These are phyloP conservation scores for Sporopachydermia quercuum DNA, from an alignment of 805 yeast species.

Conservation along the genomic window DNA sequence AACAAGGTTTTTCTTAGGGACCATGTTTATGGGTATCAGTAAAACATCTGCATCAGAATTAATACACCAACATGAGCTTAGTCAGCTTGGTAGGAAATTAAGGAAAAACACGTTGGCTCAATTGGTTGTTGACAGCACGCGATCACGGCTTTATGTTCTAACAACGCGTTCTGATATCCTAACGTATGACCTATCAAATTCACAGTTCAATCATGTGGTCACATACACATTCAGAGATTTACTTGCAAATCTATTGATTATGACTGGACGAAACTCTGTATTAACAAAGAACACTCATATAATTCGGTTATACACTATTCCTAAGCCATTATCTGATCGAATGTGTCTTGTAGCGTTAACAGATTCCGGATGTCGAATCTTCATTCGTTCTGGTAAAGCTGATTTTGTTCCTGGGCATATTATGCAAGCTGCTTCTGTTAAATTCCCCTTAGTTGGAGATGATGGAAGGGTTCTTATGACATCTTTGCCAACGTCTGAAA, in stretches of 20 bases:
- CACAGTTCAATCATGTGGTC: not conserved
- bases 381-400: slow-evolving; percentile 25
- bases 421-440: slow-evolving; percentile 1
- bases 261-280: not conserved
- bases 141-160: not conserved
- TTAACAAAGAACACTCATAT: slow-evolving; percentile 15
- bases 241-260: not conserved
- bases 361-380: slow-evolving; percentile 69
- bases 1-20: slow-evolving; percentile 32
- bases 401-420: not conserved
- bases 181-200: not conserved
- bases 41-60: not conserved
- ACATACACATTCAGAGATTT: not conserved
- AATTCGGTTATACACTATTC: slow-evolving; percentile 45
- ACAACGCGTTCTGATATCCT: slow-evolving; percentile 1
- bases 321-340: slow-evolving; percentile 49
- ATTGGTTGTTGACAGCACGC: not conserved
- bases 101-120: not conserved
- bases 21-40: not conserved
- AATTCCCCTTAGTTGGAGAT: not conserved
- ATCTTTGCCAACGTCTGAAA: not conserved
- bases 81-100: no score
- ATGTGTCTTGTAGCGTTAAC: slow-evolving; percentile 69
- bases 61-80: no score
- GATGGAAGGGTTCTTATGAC: not conserved